A percentile compares a stretch with the other conserved stretches of the same genome.
These are phyloP conservation scores for Fistulifera pelliculosa DNA, from an alignment of 108 stramenopile genomes.

Conservation along the genomic window DNA sequence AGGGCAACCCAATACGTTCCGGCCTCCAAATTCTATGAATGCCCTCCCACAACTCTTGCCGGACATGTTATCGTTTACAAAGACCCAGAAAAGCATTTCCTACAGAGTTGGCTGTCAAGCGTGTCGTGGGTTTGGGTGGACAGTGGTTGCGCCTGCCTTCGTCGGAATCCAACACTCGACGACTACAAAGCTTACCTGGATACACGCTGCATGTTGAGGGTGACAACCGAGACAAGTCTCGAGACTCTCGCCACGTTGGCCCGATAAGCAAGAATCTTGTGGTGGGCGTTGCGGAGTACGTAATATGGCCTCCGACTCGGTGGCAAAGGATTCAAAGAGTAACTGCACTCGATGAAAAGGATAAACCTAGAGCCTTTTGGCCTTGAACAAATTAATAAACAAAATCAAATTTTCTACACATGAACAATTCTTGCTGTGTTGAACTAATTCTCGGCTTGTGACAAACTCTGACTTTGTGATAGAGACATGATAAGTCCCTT, in stretches of 20 bases:
- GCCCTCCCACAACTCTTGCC: constrained; percentile 23
- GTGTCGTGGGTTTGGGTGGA: constrained; percentile 59
- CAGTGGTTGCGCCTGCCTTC: constrained; percentile 15
- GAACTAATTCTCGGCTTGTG: constrained; percentile 7
- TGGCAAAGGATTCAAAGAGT: constrained; percentile 25
- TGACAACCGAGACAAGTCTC: constrained; percentile 33
- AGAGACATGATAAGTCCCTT: constrained; percentile 31
- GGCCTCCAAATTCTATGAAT: constrained; percentile 4
- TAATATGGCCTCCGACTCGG: constrained; percentile 71
- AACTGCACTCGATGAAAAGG: neutral
- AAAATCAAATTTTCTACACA: neutral
- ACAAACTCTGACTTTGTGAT: constrained; percentile 16
- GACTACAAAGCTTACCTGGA: constrained; percentile 17
- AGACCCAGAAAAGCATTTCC: constrained; percentile 30
- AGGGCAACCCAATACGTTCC: neutral
- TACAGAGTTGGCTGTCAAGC: constrained; percentile 41
- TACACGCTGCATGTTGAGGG: constrained; percentile 66
- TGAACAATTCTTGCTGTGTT: neutral
- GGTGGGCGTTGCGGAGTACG: constrained; percentile 60
- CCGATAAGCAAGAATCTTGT: constrained; percentile 56
- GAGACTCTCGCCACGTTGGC: constrained; percentile 48
- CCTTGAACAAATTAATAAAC: neutral
- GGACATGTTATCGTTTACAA: constrained; percentile 34
- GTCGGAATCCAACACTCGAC: neutral
- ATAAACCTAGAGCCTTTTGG: constrained; percentile 1